Percentiles rank a stretch among this genome's conserved stretches.
Evolutionary conservation across 306 rosid genomes (phyloP).

Genomic region (Ormosia emarginata): DNA sequence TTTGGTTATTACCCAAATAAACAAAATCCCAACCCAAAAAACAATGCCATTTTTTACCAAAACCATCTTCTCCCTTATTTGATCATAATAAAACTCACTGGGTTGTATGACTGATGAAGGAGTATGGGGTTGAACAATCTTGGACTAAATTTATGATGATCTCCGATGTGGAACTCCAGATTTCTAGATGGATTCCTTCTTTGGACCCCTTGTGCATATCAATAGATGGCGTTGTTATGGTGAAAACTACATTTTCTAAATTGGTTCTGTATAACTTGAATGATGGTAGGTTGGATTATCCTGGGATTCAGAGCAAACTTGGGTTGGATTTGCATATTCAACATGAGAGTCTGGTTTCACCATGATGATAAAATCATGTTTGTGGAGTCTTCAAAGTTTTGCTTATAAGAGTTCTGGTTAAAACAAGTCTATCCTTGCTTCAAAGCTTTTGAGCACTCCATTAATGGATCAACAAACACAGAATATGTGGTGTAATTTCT

Average conservation of each 20-base stretch:
- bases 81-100: not conserved
- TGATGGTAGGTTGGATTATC: not conserved
- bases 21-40: too few relatives aligned
- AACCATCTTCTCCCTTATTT: conserved; percentile 47
- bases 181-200: not conserved
- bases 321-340: not conserved
- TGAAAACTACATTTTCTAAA: not conserved
- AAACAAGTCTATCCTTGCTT: not conserved
- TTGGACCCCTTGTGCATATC: not conserved
- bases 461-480: not conserved
- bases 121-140: not conserved
- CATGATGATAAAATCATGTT: not conserved
- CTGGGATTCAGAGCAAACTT: not conserved
- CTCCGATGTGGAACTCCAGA: not conserved
- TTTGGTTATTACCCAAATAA: too few relatives aligned
- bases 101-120: conserved; percentile 16
- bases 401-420: not conserved
- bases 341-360: conserved; percentile 12
- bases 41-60: too few relatives aligned
- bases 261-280: not conserved
- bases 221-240: not conserved
- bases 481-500: too few relatives aligned
- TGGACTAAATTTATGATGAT: conserved; percentile 14
- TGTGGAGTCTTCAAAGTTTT: not conserved
- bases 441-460: not conserved